Evolutionary conservation across 2,329 filamentous ascomycete species (phyloP).

Genomic region (Fusarium torulosum): DNA sequence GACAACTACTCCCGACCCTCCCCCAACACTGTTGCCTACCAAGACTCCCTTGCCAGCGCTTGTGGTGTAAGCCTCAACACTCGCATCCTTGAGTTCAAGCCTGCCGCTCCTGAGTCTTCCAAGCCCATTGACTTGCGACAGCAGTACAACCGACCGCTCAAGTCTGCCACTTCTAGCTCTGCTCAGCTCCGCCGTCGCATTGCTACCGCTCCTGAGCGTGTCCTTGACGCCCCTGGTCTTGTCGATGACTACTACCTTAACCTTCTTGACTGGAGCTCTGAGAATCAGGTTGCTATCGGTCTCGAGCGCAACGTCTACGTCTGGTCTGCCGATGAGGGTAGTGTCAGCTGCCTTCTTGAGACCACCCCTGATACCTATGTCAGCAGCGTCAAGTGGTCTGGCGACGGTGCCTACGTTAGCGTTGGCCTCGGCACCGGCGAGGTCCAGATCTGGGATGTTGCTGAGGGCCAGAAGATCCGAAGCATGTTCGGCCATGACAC

Average conservation of each 20-base stretch:
- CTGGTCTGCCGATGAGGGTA: slow-evolving; percentile 95
- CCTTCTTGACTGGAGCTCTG: slow-evolving; percentile 96
- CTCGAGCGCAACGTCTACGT: slow-evolving; percentile 98
- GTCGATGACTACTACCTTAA: slow-evolving; percentile 99
- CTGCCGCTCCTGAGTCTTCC: slow-evolving; percentile 95
- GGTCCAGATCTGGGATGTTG: slow-evolving; percentile 99
- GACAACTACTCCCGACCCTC: slow-evolving; percentile 81
- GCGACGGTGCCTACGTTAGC: slow-evolving; percentile 94
- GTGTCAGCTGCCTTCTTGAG: slow-evolving; percentile 89
- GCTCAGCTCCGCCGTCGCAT: slow-evolving; percentile 93
- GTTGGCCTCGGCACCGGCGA: slow-evolving; percentile 95
- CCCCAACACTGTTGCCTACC: slow-evolving; percentile 89
- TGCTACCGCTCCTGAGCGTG: slow-evolving; percentile 93
- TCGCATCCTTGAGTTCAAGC: slow-evolving; percentile 98
- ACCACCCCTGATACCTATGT: slow-evolving; percentile 92
- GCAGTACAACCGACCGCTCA: slow-evolving; percentile 97
- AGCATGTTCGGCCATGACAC: slow-evolving; percentile 99
- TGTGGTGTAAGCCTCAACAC: slow-evolving; percentile 95
- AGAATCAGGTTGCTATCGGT: slow-evolving; percentile 97
- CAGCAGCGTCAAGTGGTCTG: slow-evolving; percentile 98
- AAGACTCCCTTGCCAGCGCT: slow-evolving; percentile 89
- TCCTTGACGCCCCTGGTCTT: slow-evolving; percentile 93
- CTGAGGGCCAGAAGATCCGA: slow-evolving; percentile 93
- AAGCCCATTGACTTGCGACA: slow-evolving; percentile 97
- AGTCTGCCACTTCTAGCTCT: slow-evolving; percentile 77